Evolutionary conservation across 2,329 filamentous ascomycete species (phyloP).

Genomic region (Aspergillus uvarum): DNA sequence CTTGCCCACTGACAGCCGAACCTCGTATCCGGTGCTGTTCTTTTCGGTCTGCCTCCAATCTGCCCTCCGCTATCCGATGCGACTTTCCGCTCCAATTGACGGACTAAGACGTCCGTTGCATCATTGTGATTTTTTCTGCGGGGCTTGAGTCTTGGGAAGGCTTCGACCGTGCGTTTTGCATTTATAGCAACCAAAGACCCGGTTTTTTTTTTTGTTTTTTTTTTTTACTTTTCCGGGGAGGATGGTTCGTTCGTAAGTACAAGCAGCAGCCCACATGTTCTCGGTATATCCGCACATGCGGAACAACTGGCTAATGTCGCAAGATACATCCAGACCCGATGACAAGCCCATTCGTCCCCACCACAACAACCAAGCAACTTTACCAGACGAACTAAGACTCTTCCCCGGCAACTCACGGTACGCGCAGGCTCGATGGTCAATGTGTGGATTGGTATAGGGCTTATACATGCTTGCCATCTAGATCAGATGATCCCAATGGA

Average conservation of each 20-base stretch:
- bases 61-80: constrained; percentile 23
- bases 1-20: constrained; percentile 2
- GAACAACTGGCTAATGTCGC: background rate
- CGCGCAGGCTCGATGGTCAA: background rate
- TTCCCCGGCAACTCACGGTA: background rate
- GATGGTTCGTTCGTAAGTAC: background rate
- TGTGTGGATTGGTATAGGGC: background rate
- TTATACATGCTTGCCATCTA: background rate
- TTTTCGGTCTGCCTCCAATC: background rate
- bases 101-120: constrained; percentile 25
- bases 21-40: no score
- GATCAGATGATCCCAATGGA: constrained; percentile 17
- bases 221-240: background rate
- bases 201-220: constrained; percentile 5
- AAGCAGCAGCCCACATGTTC: background rate
- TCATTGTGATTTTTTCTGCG: constrained; percentile 19
- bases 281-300: background rate
- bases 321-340: background rate
- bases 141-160: constrained; percentile 3
- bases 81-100: constrained; percentile 21
- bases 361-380: background rate
- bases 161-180: no score
- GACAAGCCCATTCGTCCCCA: background rate
- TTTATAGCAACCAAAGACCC: no score
- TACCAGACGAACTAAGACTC: background rate